Base-by-base conservation (phyloP, 768 basidiomycete species). In the Exidia glandulosa region DNA sequence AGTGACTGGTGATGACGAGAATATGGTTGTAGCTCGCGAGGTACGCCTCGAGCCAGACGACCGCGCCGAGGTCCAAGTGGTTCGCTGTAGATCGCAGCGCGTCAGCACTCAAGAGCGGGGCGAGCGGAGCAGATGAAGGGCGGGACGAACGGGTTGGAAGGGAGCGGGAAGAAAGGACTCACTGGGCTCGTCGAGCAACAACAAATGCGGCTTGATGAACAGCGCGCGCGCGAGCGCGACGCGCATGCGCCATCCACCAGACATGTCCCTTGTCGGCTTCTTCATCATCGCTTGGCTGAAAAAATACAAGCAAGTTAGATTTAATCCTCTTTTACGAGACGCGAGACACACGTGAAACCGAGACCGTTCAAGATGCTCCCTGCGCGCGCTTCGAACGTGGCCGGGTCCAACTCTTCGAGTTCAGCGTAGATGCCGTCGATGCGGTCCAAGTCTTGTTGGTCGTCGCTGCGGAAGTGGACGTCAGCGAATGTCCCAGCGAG, bases 211-310 rank as follows among this genome's bases (percentile, higher is more conserved):
- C 74, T 94, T 97, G 73, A 99, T 76, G 74, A 98, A 97, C 41
- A 99, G 80, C 1, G 95, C 95, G 55, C 95, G 82, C 33, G 95
- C 95, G 37, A 99, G 87, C 14, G 95, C 89, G 59, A 99, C 95
- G 71, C 95, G 85, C 95, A 99, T 99, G 57, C 95, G 83, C 95
- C 95, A 99, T 67, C 95, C 95, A 81, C 95, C 95, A 68, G 85
- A 87, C 95, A 99, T 99, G 71, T 99, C 95, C 75, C 92, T 95
- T 32, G 95, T 99, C 3, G 94, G 88, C 73, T 87, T 90, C 72
- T 82, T 81, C 94, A 98, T 96, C 95, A 98, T 98, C 58, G 76
- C n/a, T n/a, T n/a, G n/a, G n/a, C n/a, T n/a, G n/a, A n/a, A n/a
- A n/a, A n/a, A n/a, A n/a, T n/a, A n/a, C n/a, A n/a, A n/a, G n/a